Conservation (phyloP, 169 alveolate species). For the Plasmodium falciparum region DNA sequence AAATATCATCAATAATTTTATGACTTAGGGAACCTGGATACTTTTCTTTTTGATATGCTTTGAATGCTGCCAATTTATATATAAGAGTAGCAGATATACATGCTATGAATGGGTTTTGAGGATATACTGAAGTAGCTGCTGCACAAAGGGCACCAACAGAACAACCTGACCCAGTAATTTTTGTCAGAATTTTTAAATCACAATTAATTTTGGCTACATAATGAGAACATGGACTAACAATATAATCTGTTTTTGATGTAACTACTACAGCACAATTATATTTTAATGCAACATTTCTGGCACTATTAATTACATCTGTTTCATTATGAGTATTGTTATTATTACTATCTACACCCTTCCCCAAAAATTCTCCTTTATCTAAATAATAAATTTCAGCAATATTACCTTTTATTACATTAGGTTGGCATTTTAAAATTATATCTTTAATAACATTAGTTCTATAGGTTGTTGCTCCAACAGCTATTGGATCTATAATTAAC, state of each 20-base stretch:
- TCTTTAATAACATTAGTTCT: conserved; percentile 52
- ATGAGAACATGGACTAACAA: conserved; percentile 40
- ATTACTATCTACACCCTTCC: conserved; percentile 74
- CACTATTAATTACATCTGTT: conserved; percentile 53
- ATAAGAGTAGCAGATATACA: conserved; percentile 45
- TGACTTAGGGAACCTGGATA: conserved; percentile 52
- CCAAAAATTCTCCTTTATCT: conserved; percentile 56
- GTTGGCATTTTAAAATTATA: conserved; percentile 38
- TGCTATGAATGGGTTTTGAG: conserved; percentile 48
- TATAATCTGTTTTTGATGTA: conserved; percentile 56
- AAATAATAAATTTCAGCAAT: conserved; percentile 55
- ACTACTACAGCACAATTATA: conserved; percentile 62
- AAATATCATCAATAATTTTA: conserved; percentile 66
- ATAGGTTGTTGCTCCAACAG: conserved; percentile 72
- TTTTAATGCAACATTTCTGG: conserved; percentile 67
- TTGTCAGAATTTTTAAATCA: conserved; percentile 48
- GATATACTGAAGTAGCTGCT: conserved; percentile 59
- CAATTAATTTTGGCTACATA: conserved; percentile 54
- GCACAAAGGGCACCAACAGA: conserved; percentile 75
- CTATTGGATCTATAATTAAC: conserved; percentile 66
- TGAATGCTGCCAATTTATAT: conserved; percentile 59
- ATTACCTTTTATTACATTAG: conserved; percentile 75
- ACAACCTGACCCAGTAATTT: conserved; percentile 76
- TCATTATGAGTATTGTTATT: not conserved
- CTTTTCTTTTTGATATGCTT: conserved; percentile 65